These are phyloP conservation scores for Obba rivulosa DNA, from an alignment of 768 basidiomycete species.

Conservation along the genomic window DNA sequence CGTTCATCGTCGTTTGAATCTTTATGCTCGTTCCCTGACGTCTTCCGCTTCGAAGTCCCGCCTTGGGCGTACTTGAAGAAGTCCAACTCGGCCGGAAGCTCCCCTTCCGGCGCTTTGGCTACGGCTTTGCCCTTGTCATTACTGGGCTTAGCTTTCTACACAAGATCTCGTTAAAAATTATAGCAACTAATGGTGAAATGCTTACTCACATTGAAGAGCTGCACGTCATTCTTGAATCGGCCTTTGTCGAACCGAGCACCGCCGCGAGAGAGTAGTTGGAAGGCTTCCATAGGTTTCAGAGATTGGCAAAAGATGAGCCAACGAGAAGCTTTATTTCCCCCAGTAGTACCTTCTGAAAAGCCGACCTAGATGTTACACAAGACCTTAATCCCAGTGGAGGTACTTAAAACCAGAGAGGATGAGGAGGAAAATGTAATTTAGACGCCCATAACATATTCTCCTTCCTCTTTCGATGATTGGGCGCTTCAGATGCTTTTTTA, in stretches of 20 bases:
- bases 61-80: constrained; percentile 86
- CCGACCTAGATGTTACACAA: no score
- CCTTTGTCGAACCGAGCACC: constrained; percentile 78
- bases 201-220: constrained; percentile 56
- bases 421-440: no score
- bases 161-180: constrained; percentile 1
- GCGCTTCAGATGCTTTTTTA: no score
- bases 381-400: no score
- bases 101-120: constrained; percentile 29
- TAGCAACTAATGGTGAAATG: not conserved
- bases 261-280: constrained; percentile 84
- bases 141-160: constrained; percentile 22
- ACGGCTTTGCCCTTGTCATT: constrained; percentile 20
- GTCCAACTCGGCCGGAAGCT: constrained; percentile 75
- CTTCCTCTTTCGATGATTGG: no score
- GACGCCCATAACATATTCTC: no score
- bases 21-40: constrained; percentile 6
- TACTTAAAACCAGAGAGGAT: no score
- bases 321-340: no score
- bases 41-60: constrained; percentile 48
- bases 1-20: constrained; percentile 6
- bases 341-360: no score
- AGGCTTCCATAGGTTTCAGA: constrained; percentile 83
- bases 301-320: no score
- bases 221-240: constrained; percentile 62